Percentiles rank a stretch among this genome's conserved stretches.
These are phyloP conservation scores for Geranium rotundifolium DNA, from an alignment of 345 rosid genomes.

Conservation along the genomic window DNA sequence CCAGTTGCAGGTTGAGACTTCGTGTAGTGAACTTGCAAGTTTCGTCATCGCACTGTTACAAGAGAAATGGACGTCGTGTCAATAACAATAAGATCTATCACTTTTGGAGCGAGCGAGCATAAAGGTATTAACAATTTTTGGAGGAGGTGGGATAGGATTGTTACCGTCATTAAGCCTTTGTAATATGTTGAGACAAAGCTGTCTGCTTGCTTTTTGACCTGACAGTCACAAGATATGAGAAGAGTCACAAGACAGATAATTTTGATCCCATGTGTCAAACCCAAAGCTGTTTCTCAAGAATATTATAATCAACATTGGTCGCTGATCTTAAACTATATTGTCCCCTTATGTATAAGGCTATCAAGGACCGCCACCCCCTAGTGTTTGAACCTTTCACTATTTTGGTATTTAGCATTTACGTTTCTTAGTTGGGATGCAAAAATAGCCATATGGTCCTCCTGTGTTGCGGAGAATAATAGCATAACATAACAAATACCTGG, in stretches of 20 bases:
- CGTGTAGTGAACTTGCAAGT: conserved; percentile 78
- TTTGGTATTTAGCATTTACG: not conserved
- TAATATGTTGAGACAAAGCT: conserved; percentile 63
- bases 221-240: conserved; percentile 11
- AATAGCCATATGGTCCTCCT: too few relatives aligned
- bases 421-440: not conserved
- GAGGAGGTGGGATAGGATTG: not conserved
- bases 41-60: conserved; percentile 84
- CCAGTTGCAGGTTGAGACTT: conserved; percentile 43
- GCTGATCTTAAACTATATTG: too few relatives aligned
- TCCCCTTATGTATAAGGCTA: too few relatives aligned
- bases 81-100: not conserved
- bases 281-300: not conserved
- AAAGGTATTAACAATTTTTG: not conserved
- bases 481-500: conserved; percentile 38
- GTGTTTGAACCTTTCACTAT: too few relatives aligned
- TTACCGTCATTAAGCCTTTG: conserved; percentile 88
- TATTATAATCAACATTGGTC: too few relatives aligned
- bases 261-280: not conserved
- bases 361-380: too few relatives aligned
- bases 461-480: not conserved
- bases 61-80: not conserved
- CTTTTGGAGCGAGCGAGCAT: not conserved
- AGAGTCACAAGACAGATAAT: not conserved
- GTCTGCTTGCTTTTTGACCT: conserved; percentile 84